Conservation (phyloP, 352 stramenopile species). For the Paralagenidium karlingii region DNA sequence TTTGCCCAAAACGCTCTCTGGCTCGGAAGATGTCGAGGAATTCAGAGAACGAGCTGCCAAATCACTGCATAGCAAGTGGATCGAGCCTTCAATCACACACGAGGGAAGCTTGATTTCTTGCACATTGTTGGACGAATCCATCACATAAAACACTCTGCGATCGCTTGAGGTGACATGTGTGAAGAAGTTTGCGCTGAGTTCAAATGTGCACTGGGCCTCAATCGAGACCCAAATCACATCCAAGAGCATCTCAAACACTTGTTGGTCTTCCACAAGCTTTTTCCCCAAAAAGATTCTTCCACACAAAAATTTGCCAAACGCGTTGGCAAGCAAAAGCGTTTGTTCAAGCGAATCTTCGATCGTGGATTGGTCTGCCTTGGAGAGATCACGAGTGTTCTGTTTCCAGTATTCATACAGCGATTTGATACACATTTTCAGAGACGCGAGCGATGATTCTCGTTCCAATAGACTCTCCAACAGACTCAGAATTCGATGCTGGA, state of each 20-base stretch:
- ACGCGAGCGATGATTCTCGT: conserved; percentile 52
- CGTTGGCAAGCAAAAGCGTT: conserved; percentile 38
- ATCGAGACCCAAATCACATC: conserved; percentile 69
- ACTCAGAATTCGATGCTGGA: conserved; percentile 43
- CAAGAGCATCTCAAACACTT: conserved; percentile 42
- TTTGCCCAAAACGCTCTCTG: neutral
- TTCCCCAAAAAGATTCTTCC: conserved; percentile 48
- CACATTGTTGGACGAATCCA: conserved; percentile 37
- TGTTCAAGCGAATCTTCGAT: conserved; percentile 20
- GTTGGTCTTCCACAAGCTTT: conserved; percentile 39
- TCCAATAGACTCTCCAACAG: conserved; percentile 63
- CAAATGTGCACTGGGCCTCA: conserved; percentile 37
- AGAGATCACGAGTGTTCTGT: conserved; percentile 6
- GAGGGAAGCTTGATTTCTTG: conserved; percentile 70
- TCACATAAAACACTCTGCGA: conserved; percentile 73
- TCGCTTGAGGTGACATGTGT: conserved; percentile 62
- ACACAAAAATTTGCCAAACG: conserved; percentile 53
- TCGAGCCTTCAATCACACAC: conserved; percentile 49
- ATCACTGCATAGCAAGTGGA: conserved; percentile 34
- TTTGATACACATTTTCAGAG: conserved; percentile 49
- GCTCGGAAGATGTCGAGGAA: conserved; percentile 3
- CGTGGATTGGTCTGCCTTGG: conserved; percentile 2
- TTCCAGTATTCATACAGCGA: conserved; percentile 56
- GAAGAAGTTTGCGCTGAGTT: conserved; percentile 30
- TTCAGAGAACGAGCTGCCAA: neutral